Conservation (phyloP, 352 stramenopile species). For the Globisporangium cylindrosporum region DNA sequence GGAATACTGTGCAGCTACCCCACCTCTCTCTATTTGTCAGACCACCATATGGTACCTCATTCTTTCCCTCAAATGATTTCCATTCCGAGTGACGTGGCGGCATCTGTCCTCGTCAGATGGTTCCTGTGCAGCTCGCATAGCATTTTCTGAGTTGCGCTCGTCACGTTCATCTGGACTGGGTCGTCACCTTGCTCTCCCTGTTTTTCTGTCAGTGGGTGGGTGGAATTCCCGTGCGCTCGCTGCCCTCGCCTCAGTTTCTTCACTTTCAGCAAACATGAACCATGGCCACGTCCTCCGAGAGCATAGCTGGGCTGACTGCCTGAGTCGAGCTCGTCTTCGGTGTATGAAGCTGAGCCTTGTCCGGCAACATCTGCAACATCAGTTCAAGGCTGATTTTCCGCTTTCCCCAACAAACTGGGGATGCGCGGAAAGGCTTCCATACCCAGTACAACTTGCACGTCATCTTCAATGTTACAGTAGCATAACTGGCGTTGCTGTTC, state of each 20-base stretch:
- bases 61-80: neutral
- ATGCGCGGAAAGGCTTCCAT: neutral
- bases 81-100: neutral
- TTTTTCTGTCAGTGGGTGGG: neutral
- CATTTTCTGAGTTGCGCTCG: neutral
- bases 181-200: neutral
- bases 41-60: neutral
- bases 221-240: neutral
- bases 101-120: neutral
- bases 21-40: neutral
- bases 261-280: neutral
- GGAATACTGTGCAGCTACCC: neutral
- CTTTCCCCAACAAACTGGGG: neutral
- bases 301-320: neutral
- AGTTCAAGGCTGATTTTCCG: neutral
- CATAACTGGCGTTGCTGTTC: too few relatives aligned
- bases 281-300: neutral
- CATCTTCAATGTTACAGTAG: neutral
- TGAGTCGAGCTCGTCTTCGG: neutral
- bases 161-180: neutral
- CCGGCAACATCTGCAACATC: neutral
- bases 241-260: neutral
- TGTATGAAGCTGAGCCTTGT: neutral
- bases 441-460: too few relatives aligned
- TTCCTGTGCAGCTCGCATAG: neutral